phyloP scores from a whole-genome alignment of 1,139 yeast species.

The Nakaseomyces kungkrabaensis region DNA sequence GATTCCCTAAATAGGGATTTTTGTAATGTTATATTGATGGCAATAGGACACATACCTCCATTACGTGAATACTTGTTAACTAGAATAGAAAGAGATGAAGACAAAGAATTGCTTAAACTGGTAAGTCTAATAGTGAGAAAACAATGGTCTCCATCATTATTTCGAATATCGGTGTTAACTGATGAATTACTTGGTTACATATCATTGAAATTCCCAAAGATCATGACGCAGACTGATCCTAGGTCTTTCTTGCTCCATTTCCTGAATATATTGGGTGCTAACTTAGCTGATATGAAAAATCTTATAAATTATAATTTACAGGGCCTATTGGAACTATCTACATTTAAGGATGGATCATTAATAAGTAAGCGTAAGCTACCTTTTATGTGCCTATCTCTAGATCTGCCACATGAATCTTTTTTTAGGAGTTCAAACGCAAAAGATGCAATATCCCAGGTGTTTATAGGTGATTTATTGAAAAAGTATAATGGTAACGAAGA shows the following conservation, averaged over 20 bases:
- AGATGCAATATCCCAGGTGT: slow-evolving; percentile 44
- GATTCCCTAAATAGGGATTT: slow-evolving; percentile 30
- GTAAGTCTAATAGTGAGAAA: slow-evolving; percentile 33
- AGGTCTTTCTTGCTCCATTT: slow-evolving; percentile 51
- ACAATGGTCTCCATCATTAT: slow-evolving; percentile 53
- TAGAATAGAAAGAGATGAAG: slow-evolving; percentile 18
- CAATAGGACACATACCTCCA: slow-evolving; percentile 43
- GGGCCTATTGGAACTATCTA: slow-evolving; percentile 39
- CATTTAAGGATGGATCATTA: slow-evolving; percentile 16
- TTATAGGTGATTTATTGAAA: slow-evolving; percentile 37
- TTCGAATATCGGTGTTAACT: slow-evolving; percentile 55
- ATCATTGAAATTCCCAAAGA: slow-evolving; percentile 35
- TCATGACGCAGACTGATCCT: slow-evolving; percentile 41
- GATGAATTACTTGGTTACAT: slow-evolving; percentile 51
- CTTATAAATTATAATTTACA: slow-evolving; percentile 34
- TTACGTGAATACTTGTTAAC: slow-evolving; percentile 44
- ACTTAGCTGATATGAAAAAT: slow-evolving; percentile 27
- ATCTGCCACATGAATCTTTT: slow-evolving; percentile 48
- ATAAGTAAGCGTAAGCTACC: slow-evolving; percentile 9
- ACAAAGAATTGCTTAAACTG: slow-evolving; percentile 32
- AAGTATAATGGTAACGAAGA: slow-evolving; percentile 35
- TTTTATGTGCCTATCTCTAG: slow-evolving; percentile 52
- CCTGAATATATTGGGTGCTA: slow-evolving; percentile 38
- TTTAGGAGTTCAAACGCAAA: slow-evolving; percentile 37
- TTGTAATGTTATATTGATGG: slow-evolving; percentile 48